A percentile compares a stretch with the other conserved stretches of the same genome.
phyloP scores from a whole-genome alignment of 768 basidiomycete genomes.

The Amanita rubescens region DNA sequence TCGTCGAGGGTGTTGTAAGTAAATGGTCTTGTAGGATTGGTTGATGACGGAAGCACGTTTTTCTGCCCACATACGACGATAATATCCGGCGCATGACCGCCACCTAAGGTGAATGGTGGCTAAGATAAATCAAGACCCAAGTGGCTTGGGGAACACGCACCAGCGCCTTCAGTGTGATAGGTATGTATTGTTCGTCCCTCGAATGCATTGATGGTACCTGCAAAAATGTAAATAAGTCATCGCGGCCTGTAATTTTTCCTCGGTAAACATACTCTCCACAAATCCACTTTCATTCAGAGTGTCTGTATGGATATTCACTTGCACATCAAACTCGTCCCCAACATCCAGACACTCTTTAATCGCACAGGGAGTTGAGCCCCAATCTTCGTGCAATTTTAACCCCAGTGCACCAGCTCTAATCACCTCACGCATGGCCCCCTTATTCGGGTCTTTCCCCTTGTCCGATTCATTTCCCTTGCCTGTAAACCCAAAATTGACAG shows the following conservation, averaged over 20 bases:
- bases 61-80: conserved; percentile 89
- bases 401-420: conserved; percentile 81
- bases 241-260: too few relatives aligned
- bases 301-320: conserved; percentile 96
- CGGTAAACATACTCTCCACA: conserved; percentile 65
- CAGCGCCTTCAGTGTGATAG: conserved; percentile 95
- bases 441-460: conserved; percentile 80
- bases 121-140: background rate
- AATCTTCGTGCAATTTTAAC: conserved; percentile 95
- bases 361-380: conserved; percentile 84
- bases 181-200: conserved; percentile 90
- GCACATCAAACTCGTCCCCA: conserved; percentile 89
- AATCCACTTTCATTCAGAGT: conserved; percentile 97
- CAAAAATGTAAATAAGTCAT: background rate
- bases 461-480: conserved; percentile 96
- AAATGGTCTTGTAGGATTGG: conserved; percentile 94
- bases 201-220: conserved; percentile 86
- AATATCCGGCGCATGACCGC: conserved; percentile 97
- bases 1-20: conserved; percentile 90
- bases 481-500: conserved; percentile 92
- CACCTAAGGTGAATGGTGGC: conserved; percentile 38
- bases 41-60: conserved; percentile 93
- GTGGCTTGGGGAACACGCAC: conserved; percentile 26
- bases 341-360: conserved; percentile 75
- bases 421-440: conserved; percentile 68